Evolutionary conservation across 2,329 filamentous ascomycete genomes (phyloP).

Genomic region (Penicillium sclerotigenum): DNA sequence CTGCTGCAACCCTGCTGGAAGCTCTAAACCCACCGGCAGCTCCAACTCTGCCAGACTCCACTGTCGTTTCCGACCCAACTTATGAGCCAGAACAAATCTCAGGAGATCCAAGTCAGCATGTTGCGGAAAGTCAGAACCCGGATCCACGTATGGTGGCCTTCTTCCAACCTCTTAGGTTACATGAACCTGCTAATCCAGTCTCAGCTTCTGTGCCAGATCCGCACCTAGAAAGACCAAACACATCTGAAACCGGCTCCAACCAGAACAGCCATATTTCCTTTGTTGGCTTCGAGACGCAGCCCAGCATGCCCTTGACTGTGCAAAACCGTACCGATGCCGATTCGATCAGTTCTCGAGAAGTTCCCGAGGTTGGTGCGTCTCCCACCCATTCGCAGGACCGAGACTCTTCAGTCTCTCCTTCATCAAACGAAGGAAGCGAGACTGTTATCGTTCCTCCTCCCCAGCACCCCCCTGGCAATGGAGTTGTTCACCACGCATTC

Average conservation of each 20-base stretch:
- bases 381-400: neutral
- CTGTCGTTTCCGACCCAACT: neutral
- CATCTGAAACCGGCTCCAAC: neutral
- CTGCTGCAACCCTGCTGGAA: neutral
- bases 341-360: neutral
- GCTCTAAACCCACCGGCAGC: neutral
- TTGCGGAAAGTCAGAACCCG: neutral
- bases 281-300: neutral
- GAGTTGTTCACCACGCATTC: neutral
- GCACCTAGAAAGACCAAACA: neutral
- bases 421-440: neutral
- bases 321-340: neutral
- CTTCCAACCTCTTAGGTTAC: neutral
- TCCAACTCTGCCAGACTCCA: neutral
- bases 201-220: neutral
- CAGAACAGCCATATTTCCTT: neutral
- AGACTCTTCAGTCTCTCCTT: no score
- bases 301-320: neutral
- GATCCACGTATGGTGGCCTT: neutral
- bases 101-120: neutral
- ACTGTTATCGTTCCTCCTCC: neutral
- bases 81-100: neutral
- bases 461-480: neutral
- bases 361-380: neutral
- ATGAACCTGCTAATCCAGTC: neutral